A percentile compares a stretch with the other conserved stretches of the same genome.
phyloP scores from a whole-genome alignment of 305 asterid genomes.

The Stenogyne calaminthoides region DNA sequence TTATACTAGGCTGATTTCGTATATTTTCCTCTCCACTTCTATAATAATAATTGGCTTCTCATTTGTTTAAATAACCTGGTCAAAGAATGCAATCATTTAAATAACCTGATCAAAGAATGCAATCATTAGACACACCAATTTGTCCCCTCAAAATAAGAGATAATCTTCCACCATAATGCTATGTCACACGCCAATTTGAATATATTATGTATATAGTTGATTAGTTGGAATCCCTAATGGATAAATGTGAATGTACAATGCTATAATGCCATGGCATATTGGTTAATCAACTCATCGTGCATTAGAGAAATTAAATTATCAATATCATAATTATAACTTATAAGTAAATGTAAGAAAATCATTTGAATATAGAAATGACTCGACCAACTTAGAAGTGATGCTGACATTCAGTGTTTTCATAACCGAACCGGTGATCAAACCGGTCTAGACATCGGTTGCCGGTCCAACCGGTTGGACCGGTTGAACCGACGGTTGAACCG shows the following conservation, averaged over 20 bases:
- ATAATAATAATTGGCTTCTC: no score
- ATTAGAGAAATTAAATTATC: neutral
- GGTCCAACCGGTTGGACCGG: no score
- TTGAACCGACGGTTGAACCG: no score
- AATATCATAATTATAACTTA: neutral
- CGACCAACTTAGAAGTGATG: slow-evolving; percentile 33
- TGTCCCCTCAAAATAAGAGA: neutral
- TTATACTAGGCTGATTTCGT: no score
- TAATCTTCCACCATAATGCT: slow-evolving; percentile 9
- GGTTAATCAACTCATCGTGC: slow-evolving; percentile 1
- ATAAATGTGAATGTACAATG: neutral
- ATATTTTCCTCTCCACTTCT: no score
- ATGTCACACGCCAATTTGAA: slow-evolving; percentile 3
- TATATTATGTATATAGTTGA: neutral
- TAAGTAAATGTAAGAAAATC: neutral
- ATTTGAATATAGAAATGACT: slow-evolving; percentile 14
- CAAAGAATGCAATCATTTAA: no score
- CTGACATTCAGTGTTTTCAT: no score
- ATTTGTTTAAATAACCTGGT: neutral
- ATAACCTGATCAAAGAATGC: no score
- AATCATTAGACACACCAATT: slow-evolving; percentile 4
- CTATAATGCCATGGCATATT: neutral
- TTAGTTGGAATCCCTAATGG: neutral
- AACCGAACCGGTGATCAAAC: no score
- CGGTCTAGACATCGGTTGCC: no score